Percentiles rank a stretch among this genome's conserved stretches.
Conservation (phyloP, 345 rosid genomes). For the Excoecaria cochinchinensis region DNA sequence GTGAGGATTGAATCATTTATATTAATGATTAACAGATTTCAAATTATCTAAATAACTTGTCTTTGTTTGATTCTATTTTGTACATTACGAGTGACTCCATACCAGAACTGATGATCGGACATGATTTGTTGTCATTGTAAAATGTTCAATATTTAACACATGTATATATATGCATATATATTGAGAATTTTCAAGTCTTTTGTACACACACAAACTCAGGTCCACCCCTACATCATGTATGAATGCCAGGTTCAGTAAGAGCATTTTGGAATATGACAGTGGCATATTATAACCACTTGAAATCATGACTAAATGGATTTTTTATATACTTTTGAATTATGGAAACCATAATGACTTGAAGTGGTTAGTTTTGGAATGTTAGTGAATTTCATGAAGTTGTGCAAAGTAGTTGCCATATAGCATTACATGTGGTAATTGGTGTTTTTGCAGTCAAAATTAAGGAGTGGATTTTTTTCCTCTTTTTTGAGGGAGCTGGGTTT, state of each 20-base stretch:
- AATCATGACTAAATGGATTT: too few relatives aligned
- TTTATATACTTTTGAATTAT: neutral
- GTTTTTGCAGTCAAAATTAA: neutral
- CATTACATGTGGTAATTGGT: neutral
- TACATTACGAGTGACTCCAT: neutral
- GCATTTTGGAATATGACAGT: neutral
- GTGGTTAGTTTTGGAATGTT: neutral
- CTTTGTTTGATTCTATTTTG: neutral
- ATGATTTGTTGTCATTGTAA: neutral
- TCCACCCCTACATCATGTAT: neutral
- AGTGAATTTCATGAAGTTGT: slow-evolving; percentile 1
- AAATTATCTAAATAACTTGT: neutral
- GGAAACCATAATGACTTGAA: neutral
- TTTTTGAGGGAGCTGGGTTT: neutral
- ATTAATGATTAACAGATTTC: neutral
- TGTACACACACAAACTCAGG: neutral
- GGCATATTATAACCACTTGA: neutral
- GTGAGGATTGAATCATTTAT: neutral
- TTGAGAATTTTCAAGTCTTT: neutral
- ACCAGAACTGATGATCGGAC: too few relatives aligned
- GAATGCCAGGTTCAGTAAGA: neutral
- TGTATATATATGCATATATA: neutral
- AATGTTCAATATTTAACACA: neutral
- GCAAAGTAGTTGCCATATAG: neutral
- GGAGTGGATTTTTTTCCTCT: neutral